Evolutionary conservation across 257 asterid species (phyloP).

Genomic region (Lavandula angustifolia): DNA sequence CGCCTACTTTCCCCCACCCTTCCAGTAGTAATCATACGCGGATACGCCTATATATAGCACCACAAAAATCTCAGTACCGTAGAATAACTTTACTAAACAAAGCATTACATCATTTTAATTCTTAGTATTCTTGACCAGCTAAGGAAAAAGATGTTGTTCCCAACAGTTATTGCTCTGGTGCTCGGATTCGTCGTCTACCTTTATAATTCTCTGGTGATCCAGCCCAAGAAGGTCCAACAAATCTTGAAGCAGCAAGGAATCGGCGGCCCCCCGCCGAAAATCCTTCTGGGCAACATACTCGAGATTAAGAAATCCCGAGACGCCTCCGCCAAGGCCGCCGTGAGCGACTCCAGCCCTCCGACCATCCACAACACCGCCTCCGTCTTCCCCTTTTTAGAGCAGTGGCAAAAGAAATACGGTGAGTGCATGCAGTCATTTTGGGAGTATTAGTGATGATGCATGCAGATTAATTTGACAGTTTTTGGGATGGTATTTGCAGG

Average conservation of each 20-base stretch:
- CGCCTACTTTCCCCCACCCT: no score
- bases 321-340: constrained; percentile 16
- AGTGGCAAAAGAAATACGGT: constrained; percentile 62
- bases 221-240: constrained; percentile 39
- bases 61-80: no score
- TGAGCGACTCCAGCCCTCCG: constrained; percentile 31
- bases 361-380: constrained; percentile 41
- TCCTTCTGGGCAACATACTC: constrained; percentile 52
- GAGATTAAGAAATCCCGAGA: constrained; percentile 52
- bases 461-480: not conserved
- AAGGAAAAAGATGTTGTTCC: constrained; percentile 19
- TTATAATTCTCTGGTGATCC: constrained; percentile 35
- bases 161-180: constrained; percentile 25
- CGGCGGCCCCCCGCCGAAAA: constrained; percentile 52
- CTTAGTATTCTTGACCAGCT: no score
- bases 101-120: no score
- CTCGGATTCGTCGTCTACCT: constrained; percentile 28
- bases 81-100: no score
- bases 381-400: constrained; percentile 48
- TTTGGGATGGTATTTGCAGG: constrained; percentile 30
- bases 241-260: constrained; percentile 52
- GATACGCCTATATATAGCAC: no score
- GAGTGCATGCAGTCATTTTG: not conserved
- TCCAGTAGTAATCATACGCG: no score
- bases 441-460: not conserved